Evolutionary conservation across 257 asterid genomes (phyloP).

Genomic region (Lycium barbarum): DNA sequence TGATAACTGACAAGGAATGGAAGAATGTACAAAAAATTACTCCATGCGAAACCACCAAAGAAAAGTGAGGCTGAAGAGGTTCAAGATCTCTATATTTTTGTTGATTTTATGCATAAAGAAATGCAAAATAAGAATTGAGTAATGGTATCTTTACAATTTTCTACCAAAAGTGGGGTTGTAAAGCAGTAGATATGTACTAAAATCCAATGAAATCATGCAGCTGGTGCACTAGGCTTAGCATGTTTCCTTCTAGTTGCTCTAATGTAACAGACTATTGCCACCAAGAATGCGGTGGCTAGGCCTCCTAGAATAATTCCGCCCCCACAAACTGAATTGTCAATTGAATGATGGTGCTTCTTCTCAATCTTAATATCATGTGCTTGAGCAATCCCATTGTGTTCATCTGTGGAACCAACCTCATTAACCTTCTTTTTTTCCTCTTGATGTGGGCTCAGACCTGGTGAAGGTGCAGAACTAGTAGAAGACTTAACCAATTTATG

Average conservation of each 20-base stretch:
- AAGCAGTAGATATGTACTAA: not conserved
- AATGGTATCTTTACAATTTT: not conserved
- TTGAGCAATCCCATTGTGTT: not conserved
- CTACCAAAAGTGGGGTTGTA: not conserved
- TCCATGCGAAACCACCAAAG: no score
- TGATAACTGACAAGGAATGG: no score
- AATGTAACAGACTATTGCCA: constrained; percentile 63
- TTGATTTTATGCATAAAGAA: not conserved
- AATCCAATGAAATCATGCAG: not conserved
- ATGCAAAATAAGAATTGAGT: not conserved
- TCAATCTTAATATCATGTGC: not conserved
- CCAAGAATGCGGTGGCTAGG: constrained; percentile 47
- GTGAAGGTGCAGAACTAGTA: not conserved
- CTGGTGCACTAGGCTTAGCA: constrained; percentile 2
- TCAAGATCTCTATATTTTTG: not conserved
- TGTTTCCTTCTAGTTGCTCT: constrained; percentile 63
- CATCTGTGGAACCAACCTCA: not conserved
- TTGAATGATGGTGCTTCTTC: constrained; percentile 29
- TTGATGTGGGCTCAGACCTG: not conserved
- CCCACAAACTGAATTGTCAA: constrained; percentile 42
- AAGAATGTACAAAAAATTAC: no score
- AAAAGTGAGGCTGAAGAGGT: not conserved
- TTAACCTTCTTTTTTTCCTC: constrained; percentile 13
- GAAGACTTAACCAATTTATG: not conserved
- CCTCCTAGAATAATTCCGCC: constrained; percentile 49